Evolutionary conservation across 2,329 filamentous ascomycete species (phyloP).

Genomic region (Lecanicillium sp.): DNA sequence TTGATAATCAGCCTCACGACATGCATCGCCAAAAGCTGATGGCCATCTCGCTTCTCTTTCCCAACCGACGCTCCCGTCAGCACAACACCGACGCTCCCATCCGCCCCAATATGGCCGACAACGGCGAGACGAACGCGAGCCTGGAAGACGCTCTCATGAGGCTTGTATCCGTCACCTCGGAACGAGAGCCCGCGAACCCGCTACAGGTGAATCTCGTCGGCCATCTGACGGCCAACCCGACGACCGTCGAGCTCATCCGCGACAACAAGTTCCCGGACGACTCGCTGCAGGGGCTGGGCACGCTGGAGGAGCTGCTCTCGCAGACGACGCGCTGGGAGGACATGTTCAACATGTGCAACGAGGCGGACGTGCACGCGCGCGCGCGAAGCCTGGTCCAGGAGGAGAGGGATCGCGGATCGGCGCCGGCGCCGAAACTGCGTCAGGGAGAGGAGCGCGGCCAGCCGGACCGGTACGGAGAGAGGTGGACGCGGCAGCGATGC

Average conservation of each 20-base stretch:
- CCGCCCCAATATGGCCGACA: no score
- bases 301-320: conserved; percentile 18
- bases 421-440: not conserved
- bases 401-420: not conserved
- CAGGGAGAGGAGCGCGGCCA: not conserved
- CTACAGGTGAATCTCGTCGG: not conserved
- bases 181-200: not conserved
- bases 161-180: no score
- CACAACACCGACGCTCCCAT: no score
- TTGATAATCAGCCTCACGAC: conserved; percentile 29
- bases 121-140: no score
- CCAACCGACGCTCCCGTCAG: conserved; percentile 25
- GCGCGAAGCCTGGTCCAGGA: not conserved
- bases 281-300: conserved; percentile 25
- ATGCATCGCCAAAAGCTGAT: conserved; percentile 19
- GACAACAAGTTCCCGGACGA: conserved; percentile 23
- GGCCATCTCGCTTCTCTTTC: conserved; percentile 21
- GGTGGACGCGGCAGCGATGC: not conserved
- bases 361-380: conserved; percentile 19
- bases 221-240: not conserved
- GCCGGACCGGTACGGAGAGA: not conserved
- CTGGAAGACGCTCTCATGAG: no score
- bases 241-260: not conserved
- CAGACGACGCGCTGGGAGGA: conserved; percentile 1
- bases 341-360: conserved; percentile 14